Evolutionary conservation across 2,329 filamentous ascomycete genomes (phyloP).

Genomic region (Fusarium continuum): DNA sequence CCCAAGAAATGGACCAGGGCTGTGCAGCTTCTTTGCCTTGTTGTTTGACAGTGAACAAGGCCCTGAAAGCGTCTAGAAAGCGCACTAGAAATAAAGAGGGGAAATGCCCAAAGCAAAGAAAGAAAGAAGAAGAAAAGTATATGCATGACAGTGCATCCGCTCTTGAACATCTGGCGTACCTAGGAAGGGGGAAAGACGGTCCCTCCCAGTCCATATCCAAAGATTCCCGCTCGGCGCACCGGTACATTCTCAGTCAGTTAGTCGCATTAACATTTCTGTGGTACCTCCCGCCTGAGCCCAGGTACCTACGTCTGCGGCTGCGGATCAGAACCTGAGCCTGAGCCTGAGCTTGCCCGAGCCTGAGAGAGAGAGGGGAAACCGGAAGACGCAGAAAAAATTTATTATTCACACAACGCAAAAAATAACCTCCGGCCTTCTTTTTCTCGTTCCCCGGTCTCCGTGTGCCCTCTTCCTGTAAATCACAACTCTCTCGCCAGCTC

Average conservation of each 20-base stretch:
- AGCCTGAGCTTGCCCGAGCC: too few species aligned
- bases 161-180: background rate
- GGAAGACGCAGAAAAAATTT: slow-evolving; percentile 52
- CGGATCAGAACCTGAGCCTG: slow-evolving; percentile 19
- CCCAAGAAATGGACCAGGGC: background rate
- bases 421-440: slow-evolving; percentile 47
- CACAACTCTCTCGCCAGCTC: slow-evolving; percentile 43
- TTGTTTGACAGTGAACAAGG: background rate
- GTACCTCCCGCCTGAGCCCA: slow-evolving; percentile 8
- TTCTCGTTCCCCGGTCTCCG: slow-evolving; percentile 39
- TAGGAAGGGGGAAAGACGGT: slow-evolving; percentile 23
- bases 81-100: background rate
- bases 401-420: slow-evolving; percentile 54
- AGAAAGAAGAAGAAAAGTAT: background rate
- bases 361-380: slow-evolving; percentile 41
- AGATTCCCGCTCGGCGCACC: slow-evolving; percentile 34
- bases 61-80: background rate
- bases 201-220: slow-evolving; percentile 16
- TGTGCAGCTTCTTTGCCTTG: background rate
- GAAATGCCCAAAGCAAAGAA: background rate
- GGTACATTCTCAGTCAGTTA: slow-evolving; percentile 35
- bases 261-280: slow-evolving; percentile 22
- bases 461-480: slow-evolving; percentile 43
- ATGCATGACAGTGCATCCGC: background rate
- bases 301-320: background rate